Base-by-base conservation (phyloP, 495 filamentous ascomycete genomes). In the Ramalina peruviana region DNA sequence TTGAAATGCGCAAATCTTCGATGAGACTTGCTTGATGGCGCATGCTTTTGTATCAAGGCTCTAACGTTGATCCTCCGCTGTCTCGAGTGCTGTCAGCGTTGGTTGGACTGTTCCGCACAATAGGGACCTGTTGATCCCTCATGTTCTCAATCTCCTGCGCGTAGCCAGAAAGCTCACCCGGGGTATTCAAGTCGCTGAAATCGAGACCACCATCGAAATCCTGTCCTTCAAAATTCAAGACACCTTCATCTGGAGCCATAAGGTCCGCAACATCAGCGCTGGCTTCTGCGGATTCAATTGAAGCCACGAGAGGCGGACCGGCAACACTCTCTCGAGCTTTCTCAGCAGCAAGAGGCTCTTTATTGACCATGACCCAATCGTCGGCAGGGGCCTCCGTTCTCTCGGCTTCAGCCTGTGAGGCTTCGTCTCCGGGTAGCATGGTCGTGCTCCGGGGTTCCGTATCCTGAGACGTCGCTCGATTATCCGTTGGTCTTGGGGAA, bases 321-420 rank as follows among this genome's bases (percentile, higher is more conserved):
- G 23, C 43, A 17, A 42, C 30, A n/a, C 46, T 48, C 49, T 53
- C 46, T 11, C 36, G 36, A 33, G 43, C 43, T 36, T 54, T 2
- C 19, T 20, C 19, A 20, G 19, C 49, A 15, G 45, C 49, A 41
- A 60, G 65, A 37, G 41, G 51, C 41, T 73, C 70, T 48, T 73
- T 67, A 41, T 71, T 66, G 36, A 81, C 72, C 68, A 81, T 73
- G 39, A 79, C 73, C 78, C 78, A 81, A 48, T 79, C 78, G 21
- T 66, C 70, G n/a, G 67, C 66, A 26, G 72, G 68, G 25, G 61
- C 61, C 13, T 67, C 62, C 52, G 47, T 53, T n/a, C 39, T 6
- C 20, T 46, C 48, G 26, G 48, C 13, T 12, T 20, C 43, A 48
- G 36, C 0, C 43, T 40, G 40, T 16, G 45, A 30, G 30, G 30